These are phyloP conservation scores for Colletotrichum agaves DNA, from an alignment of 2,329 filamentous ascomycete species.

Conservation along the genomic window DNA sequence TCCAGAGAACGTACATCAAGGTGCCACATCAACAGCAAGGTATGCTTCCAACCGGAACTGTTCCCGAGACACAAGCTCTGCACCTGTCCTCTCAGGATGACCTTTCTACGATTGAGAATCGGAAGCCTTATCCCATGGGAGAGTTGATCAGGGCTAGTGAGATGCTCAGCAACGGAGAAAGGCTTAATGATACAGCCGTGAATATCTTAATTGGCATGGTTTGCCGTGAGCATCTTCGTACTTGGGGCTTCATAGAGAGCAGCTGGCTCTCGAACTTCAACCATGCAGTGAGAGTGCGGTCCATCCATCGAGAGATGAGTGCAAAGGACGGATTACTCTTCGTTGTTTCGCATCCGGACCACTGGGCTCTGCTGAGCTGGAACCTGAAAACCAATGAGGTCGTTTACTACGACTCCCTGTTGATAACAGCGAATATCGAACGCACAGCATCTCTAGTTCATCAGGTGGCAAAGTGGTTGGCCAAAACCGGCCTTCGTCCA, in stretches of 20 bases:
- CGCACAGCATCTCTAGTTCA: no score
- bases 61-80: no score
- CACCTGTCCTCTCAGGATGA: no score
- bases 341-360: background rate
- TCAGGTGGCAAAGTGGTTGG: background rate
- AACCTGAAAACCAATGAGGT: background rate
- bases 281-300: background rate
- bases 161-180: background rate
- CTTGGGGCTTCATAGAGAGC: background rate
- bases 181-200: background rate
- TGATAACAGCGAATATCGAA: background rate
- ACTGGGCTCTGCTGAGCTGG: background rate
- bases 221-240: background rate
- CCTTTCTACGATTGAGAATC: no score
- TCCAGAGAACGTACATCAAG: no score
- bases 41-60: no score
- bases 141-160: background rate
- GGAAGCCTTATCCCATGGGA: background rate
- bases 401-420: background rate
- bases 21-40: no score
- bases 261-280: background rate
- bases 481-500: conserved; percentile 12
- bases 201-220: background rate
- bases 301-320: background rate
- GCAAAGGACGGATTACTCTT: background rate